Evolutionary conservation across 805 yeast genomes (phyloP).

Genomic region (Ogataea thermomethanolica): DNA sequence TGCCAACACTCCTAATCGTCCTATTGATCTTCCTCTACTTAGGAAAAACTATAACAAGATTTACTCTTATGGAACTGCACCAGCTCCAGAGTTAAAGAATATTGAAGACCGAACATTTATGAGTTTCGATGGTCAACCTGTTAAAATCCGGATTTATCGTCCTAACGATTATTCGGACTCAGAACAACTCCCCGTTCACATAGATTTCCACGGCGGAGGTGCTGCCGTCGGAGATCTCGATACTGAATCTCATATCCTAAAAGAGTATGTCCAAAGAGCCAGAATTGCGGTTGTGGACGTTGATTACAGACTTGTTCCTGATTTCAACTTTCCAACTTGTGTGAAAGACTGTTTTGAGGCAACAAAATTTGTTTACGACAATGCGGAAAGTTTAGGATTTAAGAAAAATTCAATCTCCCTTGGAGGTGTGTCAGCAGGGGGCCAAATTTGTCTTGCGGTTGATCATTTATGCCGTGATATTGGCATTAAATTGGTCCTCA

Average conservation of each 20-base stretch:
- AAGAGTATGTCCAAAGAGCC: slow-evolving; percentile 27
- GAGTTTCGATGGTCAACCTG: slow-evolving; percentile 26
- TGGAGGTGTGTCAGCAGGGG: slow-evolving; percentile 28
- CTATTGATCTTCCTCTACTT: slow-evolving; percentile 19
- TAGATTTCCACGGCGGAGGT: slow-evolving; percentile 36
- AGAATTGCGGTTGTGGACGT: slow-evolving; percentile 31
- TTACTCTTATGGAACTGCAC: slow-evolving; percentile 27
- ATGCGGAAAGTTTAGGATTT: slow-evolving; percentile 22
- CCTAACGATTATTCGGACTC: slow-evolving; percentile 22
- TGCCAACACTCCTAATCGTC: slow-evolving; percentile 22
- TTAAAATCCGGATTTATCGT: slow-evolving; percentile 26
- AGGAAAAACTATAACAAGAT: slow-evolving; percentile 25
- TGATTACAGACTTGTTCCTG: slow-evolving; percentile 33
- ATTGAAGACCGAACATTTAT: slow-evolving; percentile 15
- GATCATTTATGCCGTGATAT: slow-evolving; percentile 30
- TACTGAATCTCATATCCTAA: slow-evolving; percentile 29
- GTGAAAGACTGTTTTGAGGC: slow-evolving; percentile 31
- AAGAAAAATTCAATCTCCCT: slow-evolving; percentile 25
- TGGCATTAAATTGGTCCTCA: slow-evolving; percentile 23
- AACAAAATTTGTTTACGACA: slow-evolving; percentile 24
- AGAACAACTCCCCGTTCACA: slow-evolving; percentile 28
- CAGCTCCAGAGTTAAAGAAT: slow-evolving; percentile 22
- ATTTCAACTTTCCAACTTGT: slow-evolving; percentile 28
- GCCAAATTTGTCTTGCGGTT: slow-evolving; percentile 28
- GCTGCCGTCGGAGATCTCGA: slow-evolving; percentile 33